Percentiles rank a stretch among this genome's conserved stretches.
Evolutionary conservation across 139 green algal species (phyloP).

Genomic region (Chlorella sp.): DNA sequence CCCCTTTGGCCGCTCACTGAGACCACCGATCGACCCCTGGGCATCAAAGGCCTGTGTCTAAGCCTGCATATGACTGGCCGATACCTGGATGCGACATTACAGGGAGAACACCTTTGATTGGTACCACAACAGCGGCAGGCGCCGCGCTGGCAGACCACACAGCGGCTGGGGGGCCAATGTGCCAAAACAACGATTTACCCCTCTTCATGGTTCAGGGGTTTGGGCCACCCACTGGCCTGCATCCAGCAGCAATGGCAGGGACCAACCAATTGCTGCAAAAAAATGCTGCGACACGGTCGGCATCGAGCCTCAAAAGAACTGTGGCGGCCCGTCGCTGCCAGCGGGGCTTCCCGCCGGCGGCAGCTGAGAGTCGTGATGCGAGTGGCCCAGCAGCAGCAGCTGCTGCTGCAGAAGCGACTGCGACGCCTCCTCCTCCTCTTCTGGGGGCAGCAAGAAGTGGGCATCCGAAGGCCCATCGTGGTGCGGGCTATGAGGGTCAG

Average conservation of each 20-base stretch:
- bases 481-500: not conserved
- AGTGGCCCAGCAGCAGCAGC: slow-evolving; percentile 5
- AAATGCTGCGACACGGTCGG: no score
- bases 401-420: slow-evolving; percentile 13
- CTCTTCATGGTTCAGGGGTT: no score
- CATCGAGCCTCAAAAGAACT: slow-evolving; percentile 6
- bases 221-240: no score
- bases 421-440: not conserved
- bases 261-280: no score
- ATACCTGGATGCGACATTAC: not conserved
- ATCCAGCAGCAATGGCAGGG: no score
- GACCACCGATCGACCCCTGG: no score
- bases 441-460: not conserved
- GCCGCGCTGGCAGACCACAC: no score
- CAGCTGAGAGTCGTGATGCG: not conserved
- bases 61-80: not conserved
- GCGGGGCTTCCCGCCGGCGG: not conserved
- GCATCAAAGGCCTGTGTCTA: no score
- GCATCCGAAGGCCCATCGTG: not conserved
- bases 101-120: not conserved
- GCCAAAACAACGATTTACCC: no score
- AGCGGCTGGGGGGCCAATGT: no score
- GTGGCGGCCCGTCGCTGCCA: not conserved
- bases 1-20: no score
- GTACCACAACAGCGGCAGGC: not conserved